phyloP scores from a whole-genome alignment of 805 yeast species.

The Nakazawaea ernobii region DNA sequence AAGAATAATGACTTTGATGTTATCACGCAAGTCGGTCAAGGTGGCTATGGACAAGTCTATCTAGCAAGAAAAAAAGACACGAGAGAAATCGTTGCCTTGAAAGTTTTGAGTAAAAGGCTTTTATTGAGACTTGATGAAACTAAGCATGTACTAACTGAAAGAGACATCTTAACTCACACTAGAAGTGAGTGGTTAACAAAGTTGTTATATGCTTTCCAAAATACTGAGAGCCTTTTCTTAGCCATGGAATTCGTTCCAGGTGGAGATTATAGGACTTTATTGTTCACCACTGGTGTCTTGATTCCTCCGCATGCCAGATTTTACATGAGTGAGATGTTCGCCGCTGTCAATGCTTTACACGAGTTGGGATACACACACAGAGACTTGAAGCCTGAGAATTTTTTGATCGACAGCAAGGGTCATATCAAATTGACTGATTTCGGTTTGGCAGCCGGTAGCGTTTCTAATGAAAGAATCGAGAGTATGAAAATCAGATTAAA shows the following conservation, averaged over 20 bases:
- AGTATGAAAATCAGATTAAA: slow-evolving; percentile 71
- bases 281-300: slow-evolving; percentile 87
- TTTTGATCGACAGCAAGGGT: slow-evolving; percentile 82
- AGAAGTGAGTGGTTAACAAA: slow-evolving; percentile 95
- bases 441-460: slow-evolving; percentile 95
- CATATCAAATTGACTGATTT: slow-evolving; percentile 94
- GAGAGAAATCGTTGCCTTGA: slow-evolving; percentile 90
- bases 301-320: slow-evolving; percentile 95
- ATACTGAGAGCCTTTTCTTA: slow-evolving; percentile 77
- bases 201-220: slow-evolving; percentile 92
- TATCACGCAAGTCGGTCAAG: slow-evolving; percentile 98
- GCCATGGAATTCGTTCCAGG: slow-evolving; percentile 99
- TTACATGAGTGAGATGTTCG: slow-evolving; percentile 93
- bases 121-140: slow-evolving; percentile 88
- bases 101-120: slow-evolving; percentile 82
- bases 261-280: slow-evolving; percentile 92
- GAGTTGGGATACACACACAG: slow-evolving; percentile 95
- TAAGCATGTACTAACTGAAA: slow-evolving; percentile 89
- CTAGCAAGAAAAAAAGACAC: slow-evolving; percentile 92
- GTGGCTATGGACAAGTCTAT: slow-evolving; percentile 99
- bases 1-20: slow-evolving; percentile 93
- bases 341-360: slow-evolving; percentile 89
- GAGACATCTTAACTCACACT: slow-evolving; percentile 95
- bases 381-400: slow-evolving; percentile 94
- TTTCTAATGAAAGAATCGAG: slow-evolving; percentile 88